These are phyloP conservation scores for Trichoderma sp. DNA, from an alignment of 2,329 filamentous ascomycete genomes.

Conservation along the genomic window DNA sequence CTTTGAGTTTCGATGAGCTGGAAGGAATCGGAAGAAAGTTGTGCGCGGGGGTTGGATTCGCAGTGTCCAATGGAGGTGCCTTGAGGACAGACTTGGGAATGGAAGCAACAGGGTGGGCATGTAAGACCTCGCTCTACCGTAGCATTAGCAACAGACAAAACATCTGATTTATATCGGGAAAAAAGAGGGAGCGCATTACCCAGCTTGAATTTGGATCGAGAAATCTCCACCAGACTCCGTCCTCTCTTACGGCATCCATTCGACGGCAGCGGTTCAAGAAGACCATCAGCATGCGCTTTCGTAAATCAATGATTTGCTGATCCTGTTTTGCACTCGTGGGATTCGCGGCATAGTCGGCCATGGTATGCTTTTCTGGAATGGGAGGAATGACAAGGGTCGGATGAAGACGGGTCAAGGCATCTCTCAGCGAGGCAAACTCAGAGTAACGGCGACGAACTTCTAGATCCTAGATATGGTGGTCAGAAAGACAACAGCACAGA, in stretches of 20 bases:
- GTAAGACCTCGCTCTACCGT: slow-evolving; percentile 81
- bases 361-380: slow-evolving; percentile 97
- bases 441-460: slow-evolving; percentile 95
- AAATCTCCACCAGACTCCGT: slow-evolving; percentile 97
- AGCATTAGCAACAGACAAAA: slow-evolving; percentile 24
- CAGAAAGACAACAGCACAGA: neutral
- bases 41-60: slow-evolving; percentile 87
- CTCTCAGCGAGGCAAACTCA: slow-evolving; percentile 87
- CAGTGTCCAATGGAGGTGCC: slow-evolving; percentile 89
- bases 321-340: slow-evolving; percentile 98
- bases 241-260: slow-evolving; percentile 88
- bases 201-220: slow-evolving; percentile 97
- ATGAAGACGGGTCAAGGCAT: slow-evolving; percentile 85
- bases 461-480: slow-evolving; percentile 64
- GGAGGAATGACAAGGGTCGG: slow-evolving; percentile 94
- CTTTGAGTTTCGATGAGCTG: slow-evolving; percentile 79
- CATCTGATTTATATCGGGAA: too few species aligned
- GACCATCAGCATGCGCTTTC: slow-evolving; percentile 94
- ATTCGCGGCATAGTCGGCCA: slow-evolving; percentile 97
- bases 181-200: slow-evolving; percentile 52
- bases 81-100: slow-evolving; percentile 93
- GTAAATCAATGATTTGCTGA: slow-evolving; percentile 90
- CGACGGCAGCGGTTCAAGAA: slow-evolving; percentile 90
- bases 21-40: slow-evolving; percentile 84
- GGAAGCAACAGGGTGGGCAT: slow-evolving; percentile 84